phyloP scores from a whole-genome alignment of 2,329 filamentous ascomycete genomes.

The Colletotrichum acutatum region DNA sequence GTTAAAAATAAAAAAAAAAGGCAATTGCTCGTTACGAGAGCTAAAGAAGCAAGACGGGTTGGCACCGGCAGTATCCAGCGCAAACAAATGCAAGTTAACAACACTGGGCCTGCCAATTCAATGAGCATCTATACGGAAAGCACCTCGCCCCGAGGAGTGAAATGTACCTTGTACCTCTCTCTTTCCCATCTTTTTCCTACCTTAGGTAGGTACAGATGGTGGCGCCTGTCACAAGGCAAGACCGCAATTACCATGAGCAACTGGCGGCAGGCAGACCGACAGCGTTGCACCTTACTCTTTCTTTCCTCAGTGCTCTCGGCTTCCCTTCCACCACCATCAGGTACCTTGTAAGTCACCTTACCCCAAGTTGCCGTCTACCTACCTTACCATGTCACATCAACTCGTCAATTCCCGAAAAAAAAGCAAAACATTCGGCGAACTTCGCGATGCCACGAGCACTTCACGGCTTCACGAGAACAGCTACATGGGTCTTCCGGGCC shows the following conservation, averaged over 20 bases:
- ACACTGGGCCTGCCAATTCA: background rate
- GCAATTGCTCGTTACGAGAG: background rate
- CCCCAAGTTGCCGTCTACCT: background rate
- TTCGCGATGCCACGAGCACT: conserved; percentile 29
- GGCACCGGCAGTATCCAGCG: background rate
- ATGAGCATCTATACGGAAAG: background rate
- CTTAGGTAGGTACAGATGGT: background rate
- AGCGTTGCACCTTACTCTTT: background rate
- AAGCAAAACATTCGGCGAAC: conserved; percentile 13
- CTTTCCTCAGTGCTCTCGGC: background rate
- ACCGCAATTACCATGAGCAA: background rate
- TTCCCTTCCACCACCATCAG: background rate
- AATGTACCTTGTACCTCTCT: background rate
- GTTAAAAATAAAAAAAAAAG: background rate
- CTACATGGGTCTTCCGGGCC: conserved; percentile 6
- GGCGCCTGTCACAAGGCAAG: conserved; percentile 8
- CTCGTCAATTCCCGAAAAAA: conserved; percentile 9
- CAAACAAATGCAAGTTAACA: background rate
- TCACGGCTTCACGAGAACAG: conserved; percentile 12
- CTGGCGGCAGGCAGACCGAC: background rate
- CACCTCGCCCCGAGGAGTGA: background rate
- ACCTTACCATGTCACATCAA: conserved; percentile 1
- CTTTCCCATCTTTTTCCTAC: background rate
- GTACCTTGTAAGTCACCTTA: background rate
- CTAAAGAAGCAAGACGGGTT: background rate